Conservation (phyloP, 805 yeast genomes). For the Teunomyces kruisii region DNA sequence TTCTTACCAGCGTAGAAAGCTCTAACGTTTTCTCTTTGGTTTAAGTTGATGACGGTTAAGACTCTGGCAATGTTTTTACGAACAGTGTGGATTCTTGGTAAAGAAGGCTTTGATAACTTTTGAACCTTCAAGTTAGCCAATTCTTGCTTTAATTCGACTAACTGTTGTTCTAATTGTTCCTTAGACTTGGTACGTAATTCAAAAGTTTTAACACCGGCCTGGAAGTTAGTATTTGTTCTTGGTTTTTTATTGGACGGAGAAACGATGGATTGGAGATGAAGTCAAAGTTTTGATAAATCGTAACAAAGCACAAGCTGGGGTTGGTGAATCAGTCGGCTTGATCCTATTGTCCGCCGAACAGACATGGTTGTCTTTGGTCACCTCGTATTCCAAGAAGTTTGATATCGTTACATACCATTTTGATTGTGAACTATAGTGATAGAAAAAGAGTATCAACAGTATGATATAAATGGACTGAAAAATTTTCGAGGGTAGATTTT, state of each 20-base stretch:
- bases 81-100: slow-evolving; percentile 95
- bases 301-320: neutral
- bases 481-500: slow-evolving; percentile 5
- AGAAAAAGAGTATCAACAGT: slow-evolving; percentile 7
- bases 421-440: slow-evolving; percentile 10
- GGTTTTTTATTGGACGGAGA: no score
- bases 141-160: slow-evolving; percentile 95
- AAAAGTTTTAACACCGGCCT: slow-evolving; percentile 92
- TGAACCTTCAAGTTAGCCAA: slow-evolving; percentile 95
- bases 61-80: slow-evolving; percentile 99
- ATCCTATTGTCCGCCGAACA: neutral
- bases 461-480: slow-evolving; percentile 2
- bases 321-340: neutral
- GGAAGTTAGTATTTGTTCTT: slow-evolving; percentile 2
- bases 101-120: slow-evolving; percentile 86
- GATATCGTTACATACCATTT: slow-evolving; percentile 11
- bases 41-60: slow-evolving; percentile 93
- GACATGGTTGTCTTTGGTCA: neutral
- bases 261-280: no score
- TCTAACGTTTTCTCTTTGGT: slow-evolving; percentile 93
- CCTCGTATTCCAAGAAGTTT: neutral
- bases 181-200: slow-evolving; percentile 97
- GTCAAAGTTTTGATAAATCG: no score
- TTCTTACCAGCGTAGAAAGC: slow-evolving; percentile 94
- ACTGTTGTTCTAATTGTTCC: slow-evolving; percentile 92